Base-by-base conservation (phyloP, 192 early-diverging fungal genomes). In the Backusella luteola region DNA sequence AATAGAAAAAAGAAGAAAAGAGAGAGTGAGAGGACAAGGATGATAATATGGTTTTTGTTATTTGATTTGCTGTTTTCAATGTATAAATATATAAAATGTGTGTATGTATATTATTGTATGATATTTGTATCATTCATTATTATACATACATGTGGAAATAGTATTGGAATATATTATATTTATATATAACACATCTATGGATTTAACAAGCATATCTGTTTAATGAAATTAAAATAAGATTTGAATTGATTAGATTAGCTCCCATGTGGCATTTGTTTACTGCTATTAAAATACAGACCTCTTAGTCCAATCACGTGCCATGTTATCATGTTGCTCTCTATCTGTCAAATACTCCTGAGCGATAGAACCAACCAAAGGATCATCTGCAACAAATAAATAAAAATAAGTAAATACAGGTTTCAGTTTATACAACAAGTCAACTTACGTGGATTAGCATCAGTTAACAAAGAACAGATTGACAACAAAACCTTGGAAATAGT, bases 401-500 rank as follows among this genome's bases (percentile, higher is more conserved):
- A 44, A 42, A 67, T n/a, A 34, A 69, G 39, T 4, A 71, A 66
- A 66, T 52, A 68, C 29, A 19, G 23, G 9, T 53, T 34, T 19
- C 32, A 34, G 4, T 44, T 35, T 44, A 32, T 66, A 17, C 34
- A n/a, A 36, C 5, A 66, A n/a, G n/a, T 34, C 3, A 12, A 84
- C 87, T 89, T 89, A 93, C 93, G 90, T 71, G 96, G 97, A 85
- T 97, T 97, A 14, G 96, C 90, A 80, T 99, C 96, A 0, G 94
- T 95, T n/a, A 99, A 87, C 44, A 99, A 85, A 12, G 94, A 96
- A 81, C 93, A 94, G 76, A 99, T 94, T 1, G 95, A 96, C n/a
- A 99, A 85, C 77, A 99, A 81, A 14, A 99, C 96, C 84, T 98
- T 98, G 42, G 95, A 94, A 75, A 97, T 96, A 14, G 97, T 98